These are phyloP conservation scores for Melampsora abietis-canadensis DNA, from an alignment of 1,284 basidiomycete species.

Conservation along the genomic window DNA sequence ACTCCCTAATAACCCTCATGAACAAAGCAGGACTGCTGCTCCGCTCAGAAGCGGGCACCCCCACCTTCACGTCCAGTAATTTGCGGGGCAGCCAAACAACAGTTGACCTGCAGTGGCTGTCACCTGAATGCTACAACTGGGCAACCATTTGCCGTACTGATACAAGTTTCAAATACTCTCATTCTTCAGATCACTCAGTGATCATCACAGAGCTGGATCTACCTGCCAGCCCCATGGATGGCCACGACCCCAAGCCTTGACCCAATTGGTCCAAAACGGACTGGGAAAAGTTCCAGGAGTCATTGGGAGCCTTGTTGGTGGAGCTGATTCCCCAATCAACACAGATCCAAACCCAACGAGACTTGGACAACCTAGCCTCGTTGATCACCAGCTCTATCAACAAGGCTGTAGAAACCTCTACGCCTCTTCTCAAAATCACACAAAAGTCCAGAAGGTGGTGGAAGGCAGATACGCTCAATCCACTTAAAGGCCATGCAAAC, in stretches of 20 bases:
- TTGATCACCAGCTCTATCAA: not conserved
- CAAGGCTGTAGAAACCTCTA: not conserved
- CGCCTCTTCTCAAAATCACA: too few relatives aligned
- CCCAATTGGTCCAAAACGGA: too few relatives aligned
- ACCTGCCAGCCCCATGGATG: too few relatives aligned
- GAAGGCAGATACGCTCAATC: not conserved
- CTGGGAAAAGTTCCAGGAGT: too few relatives aligned
- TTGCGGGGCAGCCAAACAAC: not conserved
- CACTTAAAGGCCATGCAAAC: not conserved
- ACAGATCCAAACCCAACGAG: too few relatives aligned
- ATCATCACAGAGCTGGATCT: not conserved
- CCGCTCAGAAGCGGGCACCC: not conserved
- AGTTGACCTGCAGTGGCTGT: not conserved
- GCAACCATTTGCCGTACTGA: not conserved
- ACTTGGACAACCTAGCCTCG: too few relatives aligned
- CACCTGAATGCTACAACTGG: not conserved
- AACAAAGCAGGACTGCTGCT: not conserved
- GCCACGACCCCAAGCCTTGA: too few relatives aligned
- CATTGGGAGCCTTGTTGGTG: too few relatives aligned
- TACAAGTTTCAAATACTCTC: not conserved
- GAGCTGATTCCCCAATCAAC: too few relatives aligned
- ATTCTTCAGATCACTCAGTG: not conserved
- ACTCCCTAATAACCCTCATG: not conserved
- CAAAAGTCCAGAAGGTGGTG: not conserved
- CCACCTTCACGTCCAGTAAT: not conserved